Evolutionary conservation across 139 green algal species (phyloP).

Genomic region (Diplosphaera chodatii): DNA sequence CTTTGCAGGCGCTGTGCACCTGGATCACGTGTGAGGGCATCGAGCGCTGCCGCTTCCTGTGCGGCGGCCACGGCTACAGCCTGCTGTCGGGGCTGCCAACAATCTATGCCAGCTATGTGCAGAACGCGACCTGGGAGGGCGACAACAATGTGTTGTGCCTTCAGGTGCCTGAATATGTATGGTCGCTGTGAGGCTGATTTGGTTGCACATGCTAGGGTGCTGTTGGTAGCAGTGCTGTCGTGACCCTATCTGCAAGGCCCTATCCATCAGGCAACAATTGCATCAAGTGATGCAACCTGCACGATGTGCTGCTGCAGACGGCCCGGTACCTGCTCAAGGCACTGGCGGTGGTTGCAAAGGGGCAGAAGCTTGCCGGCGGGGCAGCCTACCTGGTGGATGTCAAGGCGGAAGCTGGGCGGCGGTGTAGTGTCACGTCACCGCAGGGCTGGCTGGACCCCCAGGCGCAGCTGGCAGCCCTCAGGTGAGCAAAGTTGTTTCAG

Average conservation of each 20-base stretch:
- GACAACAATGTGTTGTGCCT: constrained; percentile 89
- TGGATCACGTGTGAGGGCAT: constrained; percentile 66
- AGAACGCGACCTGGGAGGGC: constrained; percentile 92
- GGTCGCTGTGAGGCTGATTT: too few relatives aligned
- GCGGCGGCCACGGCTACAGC: constrained; percentile 90
- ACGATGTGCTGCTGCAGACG: constrained; percentile 47
- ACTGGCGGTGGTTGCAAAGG: constrained; percentile 28
- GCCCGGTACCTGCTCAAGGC: constrained; percentile 74
- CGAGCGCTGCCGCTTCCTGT: constrained; percentile 67
- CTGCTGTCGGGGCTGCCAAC: constrained; percentile 71
- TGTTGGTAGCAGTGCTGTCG: too few relatives aligned
- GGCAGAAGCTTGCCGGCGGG: constrained; percentile 28
- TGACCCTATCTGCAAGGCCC: too few relatives aligned
- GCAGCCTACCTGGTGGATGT: constrained; percentile 48
- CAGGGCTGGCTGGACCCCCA: constrained; percentile 25
- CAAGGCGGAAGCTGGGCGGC: constrained; percentile 16
- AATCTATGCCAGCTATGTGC: constrained; percentile 75
- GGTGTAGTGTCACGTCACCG: constrained; percentile 19
- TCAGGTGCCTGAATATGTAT: constrained; percentile 30
- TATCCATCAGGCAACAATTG: too few relatives aligned
- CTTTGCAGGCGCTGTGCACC: constrained; percentile 51
- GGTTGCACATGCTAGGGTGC: too few relatives aligned
- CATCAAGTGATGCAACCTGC: too few relatives aligned
- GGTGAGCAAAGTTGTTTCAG: not conserved
- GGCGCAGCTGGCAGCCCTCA: constrained; percentile 21